These are phyloP conservation scores for Clarireedia sp. DNA, from an alignment of 2,329 filamentous ascomycete genomes.

Conservation along the genomic window DNA sequence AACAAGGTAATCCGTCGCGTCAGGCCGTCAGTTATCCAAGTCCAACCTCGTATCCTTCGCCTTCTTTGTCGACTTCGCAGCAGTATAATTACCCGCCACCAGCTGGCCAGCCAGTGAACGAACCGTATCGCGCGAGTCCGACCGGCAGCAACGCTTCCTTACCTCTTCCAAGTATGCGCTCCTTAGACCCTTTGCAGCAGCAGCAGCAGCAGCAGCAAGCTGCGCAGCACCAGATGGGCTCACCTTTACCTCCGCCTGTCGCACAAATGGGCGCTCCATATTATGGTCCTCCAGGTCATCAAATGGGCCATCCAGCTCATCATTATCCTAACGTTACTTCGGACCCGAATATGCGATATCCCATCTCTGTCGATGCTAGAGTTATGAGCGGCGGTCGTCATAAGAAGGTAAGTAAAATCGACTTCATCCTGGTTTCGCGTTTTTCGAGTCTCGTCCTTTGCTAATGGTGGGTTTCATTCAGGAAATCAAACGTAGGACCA, in stretches of 20 bases:
- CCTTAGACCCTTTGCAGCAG: slow-evolving; percentile 36
- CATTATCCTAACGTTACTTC: slow-evolving; percentile 40
- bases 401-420: slow-evolving; percentile 35
- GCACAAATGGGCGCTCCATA: slow-evolving; percentile 41
- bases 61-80: slow-evolving; percentile 36
- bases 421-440: slow-evolving; percentile 5
- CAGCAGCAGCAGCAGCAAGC: slow-evolving; percentile 21
- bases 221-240: slow-evolving; percentile 38
- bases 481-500: slow-evolving; percentile 69
- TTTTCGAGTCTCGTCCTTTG: slow-evolving; percentile 12
- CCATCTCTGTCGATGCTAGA: slow-evolving; percentile 44
- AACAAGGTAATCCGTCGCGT: slow-evolving; percentile 19
- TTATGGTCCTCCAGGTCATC: slow-evolving; percentile 36
- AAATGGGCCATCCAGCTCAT: slow-evolving; percentile 34
- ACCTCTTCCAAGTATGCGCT: slow-evolving; percentile 43
- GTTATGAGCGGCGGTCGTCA: slow-evolving; percentile 55
- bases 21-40: slow-evolving; percentile 34
- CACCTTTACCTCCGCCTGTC: slow-evolving; percentile 45
- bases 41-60: slow-evolving; percentile 42
- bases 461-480: slow-evolving; percentile 30
- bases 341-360: slow-evolving; percentile 45
- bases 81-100: slow-evolving; percentile 40
- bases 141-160: slow-evolving; percentile 37
- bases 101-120: slow-evolving; percentile 26
- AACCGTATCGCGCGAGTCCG: slow-evolving; percentile 38